These are phyloP conservation scores for Ogataea sp. DNA, from an alignment of 805 yeast genomes.

Conservation along the genomic window DNA sequence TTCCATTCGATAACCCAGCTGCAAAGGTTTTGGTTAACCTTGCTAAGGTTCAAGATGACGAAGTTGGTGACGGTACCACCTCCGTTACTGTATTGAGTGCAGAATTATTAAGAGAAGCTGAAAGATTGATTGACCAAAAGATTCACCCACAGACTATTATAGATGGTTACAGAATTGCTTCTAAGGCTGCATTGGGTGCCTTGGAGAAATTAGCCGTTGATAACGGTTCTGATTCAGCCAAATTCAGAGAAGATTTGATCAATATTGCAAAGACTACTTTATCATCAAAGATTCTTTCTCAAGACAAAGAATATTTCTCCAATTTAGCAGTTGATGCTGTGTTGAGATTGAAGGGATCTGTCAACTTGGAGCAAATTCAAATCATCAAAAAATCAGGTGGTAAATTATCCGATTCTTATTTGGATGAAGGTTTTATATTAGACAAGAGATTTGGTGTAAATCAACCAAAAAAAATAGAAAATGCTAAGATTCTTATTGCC, in stretches of 20 bases:
- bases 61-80: conserved; percentile 98
- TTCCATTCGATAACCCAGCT: conserved; percentile 95
- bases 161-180: conserved; percentile 89
- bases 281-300: conserved; percentile 89
- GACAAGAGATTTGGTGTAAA: conserved; percentile 90
- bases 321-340: conserved; percentile 92
- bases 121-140: conserved; percentile 80
- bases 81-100: conserved; percentile 89
- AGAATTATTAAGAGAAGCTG: conserved; percentile 91
- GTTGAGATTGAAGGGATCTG: conserved; percentile 75
- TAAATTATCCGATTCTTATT: conserved; percentile 78
- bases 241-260: conserved; percentile 68
- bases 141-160: conserved; percentile 98
- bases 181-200: conserved; percentile 76
- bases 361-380: conserved; percentile 87
- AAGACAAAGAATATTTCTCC: conserved; percentile 86
- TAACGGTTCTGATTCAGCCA: conserved; percentile 46
- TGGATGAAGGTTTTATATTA: conserved; percentile 93
- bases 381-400: conserved; percentile 93
- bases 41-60: conserved; percentile 95
- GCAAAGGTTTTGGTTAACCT: conserved; percentile 93
- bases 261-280: conserved; percentile 90
- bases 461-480: conserved; percentile 78
- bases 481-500: conserved; percentile 85
- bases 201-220: conserved; percentile 72